Evolutionary conservation across 1,139 yeast species (phyloP), one percentile per base, ranked within the genome.

Genomic region (Blastobotrys ciferrii): DNA sequence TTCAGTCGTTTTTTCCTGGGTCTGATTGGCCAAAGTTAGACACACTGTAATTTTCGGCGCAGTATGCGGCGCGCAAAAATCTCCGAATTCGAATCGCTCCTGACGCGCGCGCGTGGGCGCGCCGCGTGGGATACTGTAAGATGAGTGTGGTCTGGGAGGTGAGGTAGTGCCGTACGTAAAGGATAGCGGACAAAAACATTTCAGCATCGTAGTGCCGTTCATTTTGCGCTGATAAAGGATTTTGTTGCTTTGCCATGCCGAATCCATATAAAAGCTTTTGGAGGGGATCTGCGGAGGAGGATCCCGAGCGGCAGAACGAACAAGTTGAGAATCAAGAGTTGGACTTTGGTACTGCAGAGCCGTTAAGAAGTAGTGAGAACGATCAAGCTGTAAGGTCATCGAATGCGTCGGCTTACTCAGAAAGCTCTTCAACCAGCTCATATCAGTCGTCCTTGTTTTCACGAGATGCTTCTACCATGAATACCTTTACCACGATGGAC

Each of bases 381-480:
- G 32, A 30, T 4, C 32, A 25, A 17, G 13, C 35, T 13, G 20
- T 35, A n/a, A 18, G 45, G 14, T 48, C 48, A 14, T 43, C 44
- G 14, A 46, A 38, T 36, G 53, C 53, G 9, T 50, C 53, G n/a
- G 43, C 43, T 12, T 32, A 18, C 33, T 42, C 46, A 14, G 40
- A 40, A 9, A 36, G 43, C 19, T 37, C 50, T 3, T 32, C 48
- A 6, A 32, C 46, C 35, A 46, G 54, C 45, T 48, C 58, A 2
- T 56, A 54, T 33, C 61, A 57, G 46, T 56, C 60, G 12, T 56
- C 60, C 19, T 37, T 59, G 25, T 59, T 59, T 36, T 59, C 63
- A 17, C 42, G 61, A 4, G 50, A 50, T 13, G 61, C 63, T 7
- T 45, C 55, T 14, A 52, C 52, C 14, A 41, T 48, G 35, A 53